phyloP scores from a whole-genome alignment of 768 basidiomycete genomes.

The Rhodotorula paludigena region DNA sequence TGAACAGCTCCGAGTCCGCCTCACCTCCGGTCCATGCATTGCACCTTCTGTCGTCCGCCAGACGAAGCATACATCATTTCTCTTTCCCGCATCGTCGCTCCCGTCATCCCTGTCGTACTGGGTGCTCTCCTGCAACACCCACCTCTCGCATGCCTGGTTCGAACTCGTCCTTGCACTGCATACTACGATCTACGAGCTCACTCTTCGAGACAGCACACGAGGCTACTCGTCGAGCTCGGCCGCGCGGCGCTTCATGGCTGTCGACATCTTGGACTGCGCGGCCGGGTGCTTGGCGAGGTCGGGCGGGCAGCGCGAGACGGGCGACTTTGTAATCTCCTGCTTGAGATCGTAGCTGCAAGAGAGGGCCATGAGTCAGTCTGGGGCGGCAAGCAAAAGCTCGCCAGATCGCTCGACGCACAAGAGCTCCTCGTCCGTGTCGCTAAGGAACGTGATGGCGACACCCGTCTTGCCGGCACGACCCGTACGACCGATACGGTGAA shows the following conservation, averaged over 20 bases:
- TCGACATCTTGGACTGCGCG: slow-evolving; percentile 29
- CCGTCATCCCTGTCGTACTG: background rate
- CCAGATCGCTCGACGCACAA: slow-evolving; percentile 62
- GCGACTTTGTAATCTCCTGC: slow-evolving; percentile 92
- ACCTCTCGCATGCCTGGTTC: no score
- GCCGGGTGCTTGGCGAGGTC: slow-evolving; percentile 31
- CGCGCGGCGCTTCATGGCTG: slow-evolving; percentile 4
- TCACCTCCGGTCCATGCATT: no score
- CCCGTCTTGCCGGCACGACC: slow-evolving; percentile 97
- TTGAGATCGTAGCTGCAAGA: slow-evolving; percentile 80
- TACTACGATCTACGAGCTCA: no score
- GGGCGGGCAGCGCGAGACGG: slow-evolving; percentile 77
- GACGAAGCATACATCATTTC: background rate
- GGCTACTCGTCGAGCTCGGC: slow-evolving; percentile 5
- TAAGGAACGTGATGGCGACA: slow-evolving; percentile 87
- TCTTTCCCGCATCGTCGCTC: background rate
- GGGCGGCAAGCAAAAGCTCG: background rate
- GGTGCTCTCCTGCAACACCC: background rate
- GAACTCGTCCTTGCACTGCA: no score
- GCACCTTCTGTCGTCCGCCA: background rate
- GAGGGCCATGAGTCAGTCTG: background rate
- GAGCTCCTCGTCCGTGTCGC: slow-evolving; percentile 85
- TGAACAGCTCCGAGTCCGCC: background rate
- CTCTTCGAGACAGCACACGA: no score
- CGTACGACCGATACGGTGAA: slow-evolving; percentile 96